Evolutionary conservation across 2,329 filamentous ascomycete genomes (phyloP).

Genomic region (Ascochyta lentis): DNA sequence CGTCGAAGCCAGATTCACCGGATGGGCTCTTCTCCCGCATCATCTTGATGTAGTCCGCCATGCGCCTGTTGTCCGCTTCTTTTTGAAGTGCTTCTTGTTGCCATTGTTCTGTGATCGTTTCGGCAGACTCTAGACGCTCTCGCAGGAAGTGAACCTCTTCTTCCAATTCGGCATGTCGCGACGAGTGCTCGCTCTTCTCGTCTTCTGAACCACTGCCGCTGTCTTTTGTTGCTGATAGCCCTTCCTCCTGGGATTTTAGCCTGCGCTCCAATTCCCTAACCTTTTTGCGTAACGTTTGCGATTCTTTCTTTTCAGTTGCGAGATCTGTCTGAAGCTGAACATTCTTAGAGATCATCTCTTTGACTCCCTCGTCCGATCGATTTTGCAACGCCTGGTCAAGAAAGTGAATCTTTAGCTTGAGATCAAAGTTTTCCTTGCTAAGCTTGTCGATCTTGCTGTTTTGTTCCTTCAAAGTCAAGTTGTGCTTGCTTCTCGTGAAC

Average conservation of each 20-base stretch:
- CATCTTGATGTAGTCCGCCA: slow-evolving; percentile 79
- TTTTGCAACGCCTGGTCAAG: slow-evolving; percentile 92
- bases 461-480: slow-evolving; percentile 91
- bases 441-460: slow-evolving; percentile 95
- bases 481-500: slow-evolving; percentile 50
- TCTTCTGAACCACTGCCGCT: slow-evolving; percentile 57
- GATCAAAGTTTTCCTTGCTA: slow-evolving; percentile 96
- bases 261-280: slow-evolving; percentile 88
- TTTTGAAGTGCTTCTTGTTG: slow-evolving; percentile 77
- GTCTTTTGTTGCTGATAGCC: slow-evolving; percentile 55
- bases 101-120: slow-evolving; percentile 82
- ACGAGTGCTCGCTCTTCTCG: slow-evolving; percentile 60
- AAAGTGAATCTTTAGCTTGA: slow-evolving; percentile 98
- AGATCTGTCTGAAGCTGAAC: slow-evolving; percentile 93
- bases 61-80: slow-evolving; percentile 83
- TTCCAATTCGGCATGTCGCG: slow-evolving; percentile 72
- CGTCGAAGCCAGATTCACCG: slow-evolving; percentile 48
- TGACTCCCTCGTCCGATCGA: slow-evolving; percentile 92
- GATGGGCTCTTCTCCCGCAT: slow-evolving; percentile 58
- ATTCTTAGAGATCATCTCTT: slow-evolving; percentile 97
- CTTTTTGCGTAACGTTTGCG: slow-evolving; percentile 79
- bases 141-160: slow-evolving; percentile 85
- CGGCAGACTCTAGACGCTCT: slow-evolving; percentile 84
- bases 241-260: slow-evolving; percentile 65
- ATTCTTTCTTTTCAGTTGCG: slow-evolving; percentile 87